Conservation (phyloP, 345 rosid genomes). For the Citrus cavaleriei region DNA sequence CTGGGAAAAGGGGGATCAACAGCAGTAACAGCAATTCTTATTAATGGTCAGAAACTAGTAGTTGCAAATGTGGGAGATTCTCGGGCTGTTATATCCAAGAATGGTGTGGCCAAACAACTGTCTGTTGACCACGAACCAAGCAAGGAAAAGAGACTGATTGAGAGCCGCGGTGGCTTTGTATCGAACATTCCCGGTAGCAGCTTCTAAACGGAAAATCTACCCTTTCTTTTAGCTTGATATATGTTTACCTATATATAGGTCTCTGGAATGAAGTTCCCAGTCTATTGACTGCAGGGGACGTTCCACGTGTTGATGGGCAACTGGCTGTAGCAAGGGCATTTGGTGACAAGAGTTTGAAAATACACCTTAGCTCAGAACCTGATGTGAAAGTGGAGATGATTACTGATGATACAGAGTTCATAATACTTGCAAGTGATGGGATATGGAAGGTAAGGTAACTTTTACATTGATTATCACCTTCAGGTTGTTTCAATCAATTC, state of each 20-base stretch:
- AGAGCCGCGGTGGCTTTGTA: constrained; percentile 80
- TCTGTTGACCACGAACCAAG: constrained; percentile 88
- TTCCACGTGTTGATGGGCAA: constrained; percentile 89
- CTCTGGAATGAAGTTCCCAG: background rate
- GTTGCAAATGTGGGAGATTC: constrained; percentile 95
- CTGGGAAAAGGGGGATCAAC: constrained; percentile 93
- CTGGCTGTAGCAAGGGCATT: constrained; percentile 92
- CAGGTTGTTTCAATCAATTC: background rate
- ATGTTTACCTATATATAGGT: background rate
- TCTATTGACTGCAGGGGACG: constrained; percentile 57
- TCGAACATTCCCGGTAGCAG: constrained; percentile 73
- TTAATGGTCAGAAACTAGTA: constrained; percentile 64
- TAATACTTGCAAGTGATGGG: constrained; percentile 88
- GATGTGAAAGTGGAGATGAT: constrained; percentile 40
- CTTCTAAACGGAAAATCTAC: background rate
- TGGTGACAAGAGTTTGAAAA: constrained; percentile 79
- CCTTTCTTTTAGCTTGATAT: background rate
- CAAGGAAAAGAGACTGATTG: constrained; percentile 58
- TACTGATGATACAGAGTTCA: constrained; percentile 43
- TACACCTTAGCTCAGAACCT: constrained; percentile 88
- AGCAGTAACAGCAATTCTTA: constrained; percentile 81
- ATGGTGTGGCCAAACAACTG: constrained; percentile 61
- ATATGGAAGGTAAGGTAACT: constrained; percentile 69
- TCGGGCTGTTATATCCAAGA: constrained; percentile 70
- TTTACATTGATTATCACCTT: background rate